Base-by-base conservation (phyloP, 768 basidiomycete genomes). In the Naganishia kalamii region DNA sequence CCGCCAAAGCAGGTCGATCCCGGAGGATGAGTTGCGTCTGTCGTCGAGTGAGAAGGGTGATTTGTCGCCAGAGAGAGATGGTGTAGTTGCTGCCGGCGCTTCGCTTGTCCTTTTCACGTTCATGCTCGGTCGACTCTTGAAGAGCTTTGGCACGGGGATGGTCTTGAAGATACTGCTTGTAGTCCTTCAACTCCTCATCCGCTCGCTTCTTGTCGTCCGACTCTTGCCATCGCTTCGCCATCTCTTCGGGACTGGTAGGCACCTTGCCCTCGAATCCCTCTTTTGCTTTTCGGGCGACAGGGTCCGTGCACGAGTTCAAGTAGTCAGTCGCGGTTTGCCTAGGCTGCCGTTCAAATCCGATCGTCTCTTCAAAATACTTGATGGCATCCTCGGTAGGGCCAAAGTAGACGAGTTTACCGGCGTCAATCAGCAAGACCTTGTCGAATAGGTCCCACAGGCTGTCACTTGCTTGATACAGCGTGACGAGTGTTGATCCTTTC, bases 271-370 rank as follows among this genome's bases (percentile, higher is more conserved):
- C 75, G 48, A 85, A 84, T 33, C 86, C 89, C 3, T 84, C 81
- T 0, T 87, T 85, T 71, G 89, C 89, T 76, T 88, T 88, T 49
- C 63, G 51, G 64, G 75, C 76, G 68, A 75, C 74, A 35, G 69
- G 60, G 57, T 77, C 76, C 41, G 80, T 81, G 65, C 79, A 79
- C 12, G 78, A 75, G 25, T 88, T 89, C 25, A 92, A 82, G 75
- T 88, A 92, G 74, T 92, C 90, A 11, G 90, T 85, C 13, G 88
- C 88, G 70, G 85, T 89, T 76, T 92, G 90, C 35, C 90, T 86
- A 62, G 88, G 87, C 21, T 88, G 84, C 17, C 87, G 67, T 68
- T 75, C 69, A 75, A 85, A 90, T 19, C 86, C 85, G 81, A 88
- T 83, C 66, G 35, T 57, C 13, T 85, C 82, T 62, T 86, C 84